Conservation (phyloP, 371 early-diverging fungal genomes). For the Mucor ambiguus region DNA sequence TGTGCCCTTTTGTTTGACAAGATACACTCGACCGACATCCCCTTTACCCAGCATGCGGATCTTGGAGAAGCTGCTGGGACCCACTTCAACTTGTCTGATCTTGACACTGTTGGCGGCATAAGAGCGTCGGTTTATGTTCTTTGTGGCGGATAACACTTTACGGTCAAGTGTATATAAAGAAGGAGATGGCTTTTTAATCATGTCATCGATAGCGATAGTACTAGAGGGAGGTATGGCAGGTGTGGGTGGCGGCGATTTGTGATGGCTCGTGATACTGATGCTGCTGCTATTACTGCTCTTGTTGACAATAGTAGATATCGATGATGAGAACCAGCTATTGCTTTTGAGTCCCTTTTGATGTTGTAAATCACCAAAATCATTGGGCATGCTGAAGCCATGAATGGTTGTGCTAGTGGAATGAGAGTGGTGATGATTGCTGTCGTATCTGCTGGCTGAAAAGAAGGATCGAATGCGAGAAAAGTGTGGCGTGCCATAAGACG, state of each 20-base stretch:
- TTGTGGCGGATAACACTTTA: background rate
- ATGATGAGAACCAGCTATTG: slow-evolving; percentile 29
- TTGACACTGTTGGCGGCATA: slow-evolving; percentile 85
- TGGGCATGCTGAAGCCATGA: slow-evolving; percentile 20
- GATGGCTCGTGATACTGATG: background rate
- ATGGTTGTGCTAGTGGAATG: slow-evolving; percentile 1
- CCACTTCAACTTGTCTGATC: slow-evolving; percentile 59
- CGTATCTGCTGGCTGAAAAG: slow-evolving; percentile 2
- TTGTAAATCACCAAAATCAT: slow-evolving; percentile 31
- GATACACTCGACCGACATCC: slow-evolving; percentile 94
- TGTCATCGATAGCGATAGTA: background rate
- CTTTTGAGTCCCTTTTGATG: slow-evolving; percentile 23
- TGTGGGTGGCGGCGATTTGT: background rate
- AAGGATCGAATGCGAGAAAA: slow-evolving; percentile 28
- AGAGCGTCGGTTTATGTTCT: slow-evolving; percentile 48
- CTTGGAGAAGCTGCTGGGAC: slow-evolving; percentile 71
- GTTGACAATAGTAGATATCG: background rate
- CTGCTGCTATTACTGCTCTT: slow-evolving; percentile 1
- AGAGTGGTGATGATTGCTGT: background rate
- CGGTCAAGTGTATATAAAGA: slow-evolving; percentile 9
- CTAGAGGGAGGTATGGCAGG: slow-evolving; percentile 1
- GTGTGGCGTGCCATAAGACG: slow-evolving; percentile 29
- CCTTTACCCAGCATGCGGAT: slow-evolving; percentile 91
- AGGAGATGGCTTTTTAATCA: slow-evolving; percentile 12
- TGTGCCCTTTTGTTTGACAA: slow-evolving; percentile 86